Base-by-base conservation (phyloP, 805 yeast species). In the Ogataea nitratoaversa region DNA sequence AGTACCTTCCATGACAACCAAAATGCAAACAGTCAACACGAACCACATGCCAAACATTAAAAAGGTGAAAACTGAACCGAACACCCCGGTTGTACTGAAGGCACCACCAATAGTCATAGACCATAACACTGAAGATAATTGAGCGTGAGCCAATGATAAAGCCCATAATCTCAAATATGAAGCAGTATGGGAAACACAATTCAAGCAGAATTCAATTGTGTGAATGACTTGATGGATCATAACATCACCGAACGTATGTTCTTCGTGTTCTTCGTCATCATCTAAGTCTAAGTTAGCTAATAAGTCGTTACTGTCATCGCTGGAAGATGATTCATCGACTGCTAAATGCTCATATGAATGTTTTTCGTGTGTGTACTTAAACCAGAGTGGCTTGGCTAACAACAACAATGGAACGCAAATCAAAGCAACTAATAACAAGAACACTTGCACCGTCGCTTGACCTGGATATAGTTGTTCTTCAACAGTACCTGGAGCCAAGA, bases 101-200 rank as follows among this genome's bases (percentile, higher is more conserved):
- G 62, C 51, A 2, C 49, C 55, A 60, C 82, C 70, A 38, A 82
- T 71, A 1, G 90, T 83, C 90, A 83, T 83, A 28, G 79, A 68
- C 88, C 89, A 83, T 47, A 83, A 66, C 22, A 83, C 90, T 13
- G 79, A 66, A 11, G 88, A 81, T 46, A 83, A 68, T 62, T 83
- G 90, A n/a, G 84, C 84, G 56, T 83, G 90, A 0, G 90, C 90
- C 48, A 83, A 66, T 0, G 89, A 83, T 45, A 83, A 68, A 2
- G 90, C 90, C 90, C 90, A 83, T 43, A 83, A 67, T 62, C 90
- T 72, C 52, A 83, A 68, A 54, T 83, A 83, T 1, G 89, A 83
- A 2, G 90, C 90, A 0, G 90, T 83, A 53, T 83, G 90, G 4
- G 86, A 79, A 25, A 83, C 88, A 67, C 88, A 80, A 59, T 83